Percentiles rank a stretch among this genome's conserved stretches.
phyloP scores from a whole-genome alignment of 2,329 filamentous ascomycete species.

The Colletotrichum tanaceti region DNA sequence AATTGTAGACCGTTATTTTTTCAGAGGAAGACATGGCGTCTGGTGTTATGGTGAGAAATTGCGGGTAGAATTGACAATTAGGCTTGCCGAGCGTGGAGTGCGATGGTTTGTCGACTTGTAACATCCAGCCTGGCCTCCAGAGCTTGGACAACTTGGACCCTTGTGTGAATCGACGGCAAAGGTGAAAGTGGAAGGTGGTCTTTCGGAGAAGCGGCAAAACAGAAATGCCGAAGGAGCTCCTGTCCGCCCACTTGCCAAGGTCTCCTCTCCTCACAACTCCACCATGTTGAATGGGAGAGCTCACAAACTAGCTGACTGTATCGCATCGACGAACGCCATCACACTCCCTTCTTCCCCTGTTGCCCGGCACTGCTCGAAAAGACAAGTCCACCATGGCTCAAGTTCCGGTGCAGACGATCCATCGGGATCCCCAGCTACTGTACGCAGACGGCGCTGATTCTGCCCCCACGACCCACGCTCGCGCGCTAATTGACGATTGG shows the following conservation, averaged over 20 bases:
- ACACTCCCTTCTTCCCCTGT: background rate
- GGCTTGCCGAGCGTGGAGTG: constrained; percentile 12
- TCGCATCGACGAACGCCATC: constrained; percentile 22
- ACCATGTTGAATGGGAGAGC: constrained; percentile 14
- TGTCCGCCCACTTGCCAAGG: background rate
- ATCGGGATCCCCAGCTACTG: constrained; percentile 98
- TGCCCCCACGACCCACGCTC: constrained; percentile 39
- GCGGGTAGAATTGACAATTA: background rate
- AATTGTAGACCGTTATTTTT: constrained; percentile 75
- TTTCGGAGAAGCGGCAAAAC: constrained; percentile 41
- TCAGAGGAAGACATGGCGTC: constrained; percentile 59
- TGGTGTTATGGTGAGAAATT: background rate
- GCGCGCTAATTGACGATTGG: constrained; percentile 11
- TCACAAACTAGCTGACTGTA: constrained; percentile 14
- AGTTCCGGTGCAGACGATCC: constrained; percentile 91
- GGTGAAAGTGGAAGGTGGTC: constrained; percentile 43
- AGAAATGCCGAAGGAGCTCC: constrained; percentile 38
- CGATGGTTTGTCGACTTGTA: constrained; percentile 33
- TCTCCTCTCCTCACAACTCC: background rate
- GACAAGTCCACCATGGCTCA: constrained; percentile 75
- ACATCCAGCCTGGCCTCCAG: constrained; percentile 40
- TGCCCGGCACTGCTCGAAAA: constrained; percentile 14
- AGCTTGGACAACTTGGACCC: constrained; percentile 38
- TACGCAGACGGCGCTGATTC: constrained; percentile 60
- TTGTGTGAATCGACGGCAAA: constrained; percentile 24